Evolutionary conservation across 441 rosid genomes (phyloP).

Genomic region (Hura crepitans): DNA sequence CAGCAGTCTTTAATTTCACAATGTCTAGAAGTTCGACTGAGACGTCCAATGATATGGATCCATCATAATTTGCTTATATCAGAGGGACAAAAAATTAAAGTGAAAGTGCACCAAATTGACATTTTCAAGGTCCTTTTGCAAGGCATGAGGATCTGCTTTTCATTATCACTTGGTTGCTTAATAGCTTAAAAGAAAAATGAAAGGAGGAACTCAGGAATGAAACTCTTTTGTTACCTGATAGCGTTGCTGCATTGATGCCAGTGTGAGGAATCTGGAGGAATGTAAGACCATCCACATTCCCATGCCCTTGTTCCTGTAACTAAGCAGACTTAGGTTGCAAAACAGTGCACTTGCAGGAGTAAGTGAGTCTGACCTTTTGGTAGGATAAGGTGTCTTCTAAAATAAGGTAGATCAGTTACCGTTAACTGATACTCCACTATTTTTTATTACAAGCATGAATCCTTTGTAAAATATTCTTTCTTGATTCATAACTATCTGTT

Average conservation of each 20-base stretch:
- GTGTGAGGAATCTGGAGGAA: not conserved
- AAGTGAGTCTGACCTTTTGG: too few relatives aligned
- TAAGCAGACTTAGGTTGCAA: too few relatives aligned
- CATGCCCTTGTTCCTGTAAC: not conserved
- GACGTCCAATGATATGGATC: not conserved
- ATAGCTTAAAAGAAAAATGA: not conserved
- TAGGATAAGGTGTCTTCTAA: too few relatives aligned
- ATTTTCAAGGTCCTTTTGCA: not conserved
- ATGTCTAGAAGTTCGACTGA: not conserved
- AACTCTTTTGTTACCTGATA: not conserved
- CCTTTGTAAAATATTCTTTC: not conserved
- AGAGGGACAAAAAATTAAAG: not conserved
- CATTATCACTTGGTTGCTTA: not conserved
- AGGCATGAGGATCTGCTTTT: not conserved
- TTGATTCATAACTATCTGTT: not conserved
- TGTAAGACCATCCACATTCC: not conserved
- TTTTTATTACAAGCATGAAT: not conserved
- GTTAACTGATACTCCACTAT: too few relatives aligned
- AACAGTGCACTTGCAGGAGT: too few relatives aligned
- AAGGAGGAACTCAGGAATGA: not conserved
- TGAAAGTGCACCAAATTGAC: not conserved
- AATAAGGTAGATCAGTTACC: too few relatives aligned
- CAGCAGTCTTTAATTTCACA: not conserved
- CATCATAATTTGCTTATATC: not conserved
- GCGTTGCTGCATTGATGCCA: not conserved